Evolutionary conservation across 345 rosid genomes (phyloP).

Genomic region (Salix viminalis): DNA sequence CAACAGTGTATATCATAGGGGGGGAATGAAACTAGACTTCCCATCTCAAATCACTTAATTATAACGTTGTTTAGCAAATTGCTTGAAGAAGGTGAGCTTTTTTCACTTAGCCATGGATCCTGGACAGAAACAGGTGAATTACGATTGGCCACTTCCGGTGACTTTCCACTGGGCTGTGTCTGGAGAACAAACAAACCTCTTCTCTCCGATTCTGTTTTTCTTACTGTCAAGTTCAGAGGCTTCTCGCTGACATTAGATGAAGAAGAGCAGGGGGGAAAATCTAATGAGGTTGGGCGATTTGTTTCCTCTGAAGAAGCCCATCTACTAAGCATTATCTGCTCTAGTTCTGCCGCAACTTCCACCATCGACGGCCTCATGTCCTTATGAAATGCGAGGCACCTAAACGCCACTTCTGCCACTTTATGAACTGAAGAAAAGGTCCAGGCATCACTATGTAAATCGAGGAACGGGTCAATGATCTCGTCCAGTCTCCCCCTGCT

Average conservation of each 20-base stretch:
- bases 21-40: not conserved
- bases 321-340: constrained; percentile 34
- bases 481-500: constrained; percentile 47
- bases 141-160: constrained; percentile 21
- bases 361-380: constrained; percentile 66
- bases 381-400: constrained; percentile 61
- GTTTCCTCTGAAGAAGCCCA: constrained; percentile 22
- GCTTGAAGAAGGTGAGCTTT: constrained; percentile 52
- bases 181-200: not conserved
- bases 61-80: constrained; percentile 28
- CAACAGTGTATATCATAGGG: not conserved
- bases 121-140: constrained; percentile 39
- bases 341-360: constrained; percentile 55
- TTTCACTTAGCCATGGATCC: constrained; percentile 48
- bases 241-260: constrained; percentile 31
- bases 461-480: constrained; percentile 52
- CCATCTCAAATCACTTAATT: constrained; percentile 18
- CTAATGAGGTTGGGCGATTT: constrained; percentile 18
- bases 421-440: constrained; percentile 38
- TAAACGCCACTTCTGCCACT: constrained; percentile 69
- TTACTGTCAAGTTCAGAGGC: constrained; percentile 18
- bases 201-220: constrained; percentile 14
- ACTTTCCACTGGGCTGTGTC: constrained; percentile 18
- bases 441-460: constrained; percentile 36
- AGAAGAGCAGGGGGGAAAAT: constrained; percentile 16